A percentile compares a stretch with the other conserved stretches of the same genome.
Conservation (phyloP, 345 rosid genomes). For the Salix exigua region DNA sequence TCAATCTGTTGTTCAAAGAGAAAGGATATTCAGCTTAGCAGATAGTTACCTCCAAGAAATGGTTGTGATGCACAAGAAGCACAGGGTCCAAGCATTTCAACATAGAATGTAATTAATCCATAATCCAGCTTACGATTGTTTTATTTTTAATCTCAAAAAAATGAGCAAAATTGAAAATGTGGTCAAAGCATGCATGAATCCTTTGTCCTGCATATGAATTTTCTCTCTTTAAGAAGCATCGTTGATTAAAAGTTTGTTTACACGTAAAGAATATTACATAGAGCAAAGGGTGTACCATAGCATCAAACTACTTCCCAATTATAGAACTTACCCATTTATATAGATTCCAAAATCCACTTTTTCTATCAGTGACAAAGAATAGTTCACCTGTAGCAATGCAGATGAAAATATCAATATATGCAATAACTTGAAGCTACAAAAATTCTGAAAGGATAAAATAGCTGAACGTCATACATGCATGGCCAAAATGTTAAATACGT, state of each 20-base stretch:
- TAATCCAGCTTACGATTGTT: background rate
- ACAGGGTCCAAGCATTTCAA: background rate
- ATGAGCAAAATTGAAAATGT: too few relatives aligned
- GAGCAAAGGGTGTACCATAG: too few relatives aligned
- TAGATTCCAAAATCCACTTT: constrained; percentile 88
- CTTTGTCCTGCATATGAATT: background rate
- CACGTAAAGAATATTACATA: background rate
- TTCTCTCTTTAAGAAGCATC: background rate
- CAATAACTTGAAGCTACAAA: background rate
- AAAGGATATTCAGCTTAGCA: background rate
- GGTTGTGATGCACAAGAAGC: background rate
- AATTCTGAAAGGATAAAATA: background rate
- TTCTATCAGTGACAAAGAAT: constrained; percentile 70
- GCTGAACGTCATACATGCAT: background rate
- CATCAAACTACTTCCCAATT: too few relatives aligned
- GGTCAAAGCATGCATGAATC: background rate
- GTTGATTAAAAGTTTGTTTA: background rate
- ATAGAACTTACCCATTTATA: constrained; percentile 74
- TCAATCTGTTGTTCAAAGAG: constrained; percentile 50
- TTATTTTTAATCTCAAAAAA: background rate
- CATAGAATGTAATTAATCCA: background rate
- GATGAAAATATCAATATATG: constrained; percentile 5
- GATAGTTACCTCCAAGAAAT: background rate
- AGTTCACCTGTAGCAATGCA: constrained; percentile 71
- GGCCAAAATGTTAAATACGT: background rate